Conservation (phyloP, 2,329 filamentous ascomycete genomes). For the Bipolaris victoriae region DNA sequence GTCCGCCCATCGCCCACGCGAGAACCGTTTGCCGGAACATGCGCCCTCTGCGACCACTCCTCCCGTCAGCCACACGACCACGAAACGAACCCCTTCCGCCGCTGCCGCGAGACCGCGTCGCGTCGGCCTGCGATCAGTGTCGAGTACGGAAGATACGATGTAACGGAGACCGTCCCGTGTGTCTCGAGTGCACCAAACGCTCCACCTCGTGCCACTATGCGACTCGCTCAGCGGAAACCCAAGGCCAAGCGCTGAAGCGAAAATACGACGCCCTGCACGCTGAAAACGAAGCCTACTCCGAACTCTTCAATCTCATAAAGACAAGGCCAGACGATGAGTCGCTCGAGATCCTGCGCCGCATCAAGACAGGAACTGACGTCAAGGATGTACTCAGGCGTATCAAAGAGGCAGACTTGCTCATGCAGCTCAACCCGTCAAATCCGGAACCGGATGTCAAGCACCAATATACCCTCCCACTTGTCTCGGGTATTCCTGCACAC, state of each 20-base stretch:
- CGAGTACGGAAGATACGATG: slow-evolving; percentile 17
- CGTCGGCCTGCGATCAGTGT: slow-evolving; percentile 16
- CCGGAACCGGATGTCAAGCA: slow-evolving; percentile 13
- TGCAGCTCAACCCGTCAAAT: slow-evolving; percentile 17
- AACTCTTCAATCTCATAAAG: slow-evolving; percentile 20
- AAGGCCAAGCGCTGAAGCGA: slow-evolving; percentile 21
- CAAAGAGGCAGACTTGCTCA: slow-evolving; percentile 21
- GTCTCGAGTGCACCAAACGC: slow-evolving; percentile 13
- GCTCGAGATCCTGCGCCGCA: slow-evolving; percentile 18
- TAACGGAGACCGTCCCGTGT: slow-evolving; percentile 8
- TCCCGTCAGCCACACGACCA: slow-evolving; percentile 8
- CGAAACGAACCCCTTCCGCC: slow-evolving; percentile 8
- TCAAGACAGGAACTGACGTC: slow-evolving; percentile 20
- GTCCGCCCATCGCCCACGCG: too few species aligned
- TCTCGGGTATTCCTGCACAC: background rate
- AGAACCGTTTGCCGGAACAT: background rate
- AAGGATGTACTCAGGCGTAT: slow-evolving; percentile 20
- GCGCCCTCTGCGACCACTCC: slow-evolving; percentile 13
- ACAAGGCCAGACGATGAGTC: slow-evolving; percentile 18
- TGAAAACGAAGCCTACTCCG: slow-evolving; percentile 20
- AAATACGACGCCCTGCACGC: slow-evolving; percentile 17
- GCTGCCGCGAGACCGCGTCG: slow-evolving; percentile 10
- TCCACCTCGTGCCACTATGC: slow-evolving; percentile 12
- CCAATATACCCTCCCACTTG: background rate
- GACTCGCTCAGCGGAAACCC: slow-evolving; percentile 3